These are phyloP conservation scores for Termitomyces sp. DNA, from an alignment of 768 basidiomycete species.

Conservation along the genomic window DNA sequence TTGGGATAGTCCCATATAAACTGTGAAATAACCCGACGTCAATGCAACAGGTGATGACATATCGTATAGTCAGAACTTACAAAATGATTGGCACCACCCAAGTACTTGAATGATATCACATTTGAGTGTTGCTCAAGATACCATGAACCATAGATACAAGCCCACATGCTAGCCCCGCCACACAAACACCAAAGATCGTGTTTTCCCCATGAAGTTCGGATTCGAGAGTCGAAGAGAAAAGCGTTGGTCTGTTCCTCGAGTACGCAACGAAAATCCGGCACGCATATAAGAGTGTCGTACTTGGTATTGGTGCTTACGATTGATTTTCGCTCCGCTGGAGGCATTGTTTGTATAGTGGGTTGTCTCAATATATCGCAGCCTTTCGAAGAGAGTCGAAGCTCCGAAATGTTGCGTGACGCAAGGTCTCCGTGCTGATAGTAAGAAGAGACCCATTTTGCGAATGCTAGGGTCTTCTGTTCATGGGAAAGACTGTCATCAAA, in stretches of 20 bases:
- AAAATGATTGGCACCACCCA: not conserved
- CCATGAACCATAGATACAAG: not conserved
- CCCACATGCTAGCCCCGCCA: not conserved
- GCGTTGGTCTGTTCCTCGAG: not conserved
- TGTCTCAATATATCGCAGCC: not conserved
- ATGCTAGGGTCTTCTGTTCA: not conserved
- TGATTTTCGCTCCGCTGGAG: not conserved
- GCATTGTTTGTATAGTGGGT: not conserved
- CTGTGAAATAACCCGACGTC: not conserved
- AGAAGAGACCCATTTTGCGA: not conserved
- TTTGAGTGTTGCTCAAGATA: not conserved
- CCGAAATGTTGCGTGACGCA: not conserved
- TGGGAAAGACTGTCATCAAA: not conserved
- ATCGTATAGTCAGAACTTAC: not conserved
- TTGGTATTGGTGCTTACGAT: not conserved
- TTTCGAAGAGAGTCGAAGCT: not conserved
- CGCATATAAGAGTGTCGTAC: not conserved
- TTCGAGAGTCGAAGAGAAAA: not conserved
- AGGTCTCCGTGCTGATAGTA: slow-evolving; percentile 2
- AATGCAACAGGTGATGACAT: not conserved
- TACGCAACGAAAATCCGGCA: not conserved
- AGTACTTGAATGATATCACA: not conserved
- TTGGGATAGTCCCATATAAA: not conserved
- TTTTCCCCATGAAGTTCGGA: not conserved
- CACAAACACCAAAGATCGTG: not conserved